These are phyloP conservation scores for Flagelloscypha sp. DNA, from an alignment of 768 basidiomycete species.

Conservation along the genomic window DNA sequence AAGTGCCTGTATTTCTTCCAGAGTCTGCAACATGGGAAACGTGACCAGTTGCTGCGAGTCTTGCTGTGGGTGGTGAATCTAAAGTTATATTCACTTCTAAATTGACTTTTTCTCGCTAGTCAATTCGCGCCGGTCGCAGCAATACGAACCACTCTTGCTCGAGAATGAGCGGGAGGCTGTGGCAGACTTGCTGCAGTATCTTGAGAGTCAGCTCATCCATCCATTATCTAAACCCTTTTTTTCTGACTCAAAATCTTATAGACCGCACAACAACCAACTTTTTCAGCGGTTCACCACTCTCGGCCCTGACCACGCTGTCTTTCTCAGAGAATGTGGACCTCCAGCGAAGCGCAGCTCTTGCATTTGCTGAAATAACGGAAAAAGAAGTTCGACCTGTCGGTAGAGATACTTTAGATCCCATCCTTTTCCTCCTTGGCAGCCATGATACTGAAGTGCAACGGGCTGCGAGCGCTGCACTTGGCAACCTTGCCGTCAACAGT, in stretches of 20 bases:
- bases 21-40: slow-evolving; percentile 59
- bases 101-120: slow-evolving; percentile 37
- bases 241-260: slow-evolving; percentile 23
- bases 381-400: slow-evolving; percentile 97
- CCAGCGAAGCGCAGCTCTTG: slow-evolving; percentile 94
- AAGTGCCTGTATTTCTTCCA: too few relatives aligned
- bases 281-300: slow-evolving; percentile 87
- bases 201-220: slow-evolving; percentile 70
- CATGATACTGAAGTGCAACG: slow-evolving; percentile 99
- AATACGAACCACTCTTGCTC: slow-evolving; percentile 78
- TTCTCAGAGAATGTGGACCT: slow-evolving; percentile 99
- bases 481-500: slow-evolving; percentile 98
- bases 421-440: slow-evolving; percentile 91
- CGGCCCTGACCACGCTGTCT: slow-evolving; percentile 91
- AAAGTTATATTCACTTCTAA: slow-evolving; percentile 6
- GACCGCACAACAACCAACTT: slow-evolving; percentile 99
- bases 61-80: slow-evolving; percentile 51
- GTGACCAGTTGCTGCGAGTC: slow-evolving; percentile 75
- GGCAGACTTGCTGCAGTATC: slow-evolving; percentile 91
- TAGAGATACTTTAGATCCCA: slow-evolving; percentile 95
- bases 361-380: slow-evolving; percentile 99
- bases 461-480: slow-evolving; percentile 93
- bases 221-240: slow-evolving; percentile 5
- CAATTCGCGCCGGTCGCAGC: slow-evolving; percentile 73
- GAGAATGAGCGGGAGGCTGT: slow-evolving; percentile 98